Evolutionary conservation across 106 monocot genomes (phyloP).

Genomic region (Allium cepa): DNA sequence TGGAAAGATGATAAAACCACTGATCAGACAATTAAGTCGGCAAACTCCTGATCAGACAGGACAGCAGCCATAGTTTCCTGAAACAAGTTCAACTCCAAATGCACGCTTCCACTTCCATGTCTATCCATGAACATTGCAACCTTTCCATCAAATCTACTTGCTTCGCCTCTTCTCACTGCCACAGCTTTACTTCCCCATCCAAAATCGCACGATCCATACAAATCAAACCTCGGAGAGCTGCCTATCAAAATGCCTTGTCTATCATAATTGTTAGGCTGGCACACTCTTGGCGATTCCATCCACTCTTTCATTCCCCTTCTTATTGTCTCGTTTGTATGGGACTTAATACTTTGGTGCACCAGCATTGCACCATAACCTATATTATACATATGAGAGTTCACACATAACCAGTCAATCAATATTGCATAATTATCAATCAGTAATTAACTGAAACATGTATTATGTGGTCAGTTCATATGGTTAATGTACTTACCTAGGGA

Average conservation of each 20-base stretch:
- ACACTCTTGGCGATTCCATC: background rate
- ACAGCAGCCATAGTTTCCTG: background rate
- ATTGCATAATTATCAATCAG: slow-evolving; percentile 5
- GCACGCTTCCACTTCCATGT: background rate
- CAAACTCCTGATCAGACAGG: background rate
- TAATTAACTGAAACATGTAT: background rate
- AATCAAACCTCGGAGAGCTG: slow-evolving; percentile 3
- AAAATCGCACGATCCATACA: background rate
- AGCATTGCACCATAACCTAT: background rate
- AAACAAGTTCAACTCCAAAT: slow-evolving; percentile 3
- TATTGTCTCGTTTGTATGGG: background rate
- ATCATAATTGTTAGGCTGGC: background rate
- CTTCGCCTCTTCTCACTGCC: background rate
- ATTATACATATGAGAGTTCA: background rate
- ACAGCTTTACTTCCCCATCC: background rate
- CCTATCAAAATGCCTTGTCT: background rate
- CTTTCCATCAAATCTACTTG: background rate
- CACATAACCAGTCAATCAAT: background rate
- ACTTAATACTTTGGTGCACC: background rate
- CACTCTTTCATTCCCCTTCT: background rate
- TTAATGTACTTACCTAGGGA: background rate
- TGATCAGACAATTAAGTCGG: background rate
- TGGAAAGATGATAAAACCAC: too few species aligned
- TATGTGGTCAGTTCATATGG: too few species aligned
- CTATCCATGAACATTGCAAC: background rate